Base-by-base conservation (phyloP, 257 asterid genomes). In the Gentiana macrophylla region DNA sequence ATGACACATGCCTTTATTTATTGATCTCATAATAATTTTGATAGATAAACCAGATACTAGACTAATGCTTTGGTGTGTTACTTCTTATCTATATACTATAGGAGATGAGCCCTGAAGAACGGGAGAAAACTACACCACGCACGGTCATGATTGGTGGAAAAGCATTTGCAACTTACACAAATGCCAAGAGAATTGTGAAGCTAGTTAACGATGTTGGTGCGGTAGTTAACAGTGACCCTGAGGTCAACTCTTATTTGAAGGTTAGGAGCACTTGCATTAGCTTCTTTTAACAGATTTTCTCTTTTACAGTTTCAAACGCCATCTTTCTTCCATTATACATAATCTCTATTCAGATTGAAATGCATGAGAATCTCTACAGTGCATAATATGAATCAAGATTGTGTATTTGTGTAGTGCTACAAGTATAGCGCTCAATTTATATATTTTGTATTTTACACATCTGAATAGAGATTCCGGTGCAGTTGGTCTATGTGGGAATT, bases 71-170 rank as follows among this genome's bases (percentile, higher is more conserved):
- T 38, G 45, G 5, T 41, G 9, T 41, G 9, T 7, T 41, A 5
- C 5, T 41, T 7, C 46, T 7, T 10, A 4, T 41, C 9, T 10
- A 41, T 52, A 38, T 60, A 32, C 68, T 81, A 74, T 84, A 92
- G 99, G 99, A 79, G 78, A 88, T 92, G 99, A 92, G 82, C 75
- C 84, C 89, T 37, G 89, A 75, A 67, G 94, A 88, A 41, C 89
- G 94, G 53, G 76, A 81, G 70, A 74, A 71, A 12, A 71, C 84
- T 13, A 88, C 97, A 52, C 78, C 95, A 24, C 99, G 99, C 36
- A 92, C 99, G 37, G 79, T 88, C 77, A 88, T 92, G 99, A 72
- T 92, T 49, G 99, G 99, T 47, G 99, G 99, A 72, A 92, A 92
- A 84, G 99, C 99, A 35, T 92, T 92, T 64, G 97, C 99, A 3